Percentiles rank a stretch among this genome's conserved stretches.
phyloP scores from a whole-genome alignment of 192 early-diverging fungal species.

The Backusella macrospora region DNA sequence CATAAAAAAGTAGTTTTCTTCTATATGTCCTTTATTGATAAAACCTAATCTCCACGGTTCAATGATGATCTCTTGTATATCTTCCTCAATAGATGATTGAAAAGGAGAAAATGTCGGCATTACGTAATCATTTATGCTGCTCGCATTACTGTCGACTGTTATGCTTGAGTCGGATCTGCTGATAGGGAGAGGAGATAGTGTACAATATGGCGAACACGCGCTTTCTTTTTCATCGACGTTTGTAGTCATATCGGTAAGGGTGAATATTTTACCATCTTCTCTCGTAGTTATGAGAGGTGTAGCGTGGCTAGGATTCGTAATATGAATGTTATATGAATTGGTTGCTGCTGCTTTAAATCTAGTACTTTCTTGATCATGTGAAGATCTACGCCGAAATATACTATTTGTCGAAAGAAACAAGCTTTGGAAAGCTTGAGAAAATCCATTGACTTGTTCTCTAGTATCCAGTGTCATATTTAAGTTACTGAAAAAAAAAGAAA shows the following conservation, averaged over 20 bases:
- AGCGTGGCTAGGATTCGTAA: not conserved
- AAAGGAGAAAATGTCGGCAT: not conserved
- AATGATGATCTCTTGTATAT: not conserved
- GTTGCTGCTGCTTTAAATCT: not conserved
- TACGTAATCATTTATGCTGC: not conserved
- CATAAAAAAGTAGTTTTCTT: conserved; percentile 15
- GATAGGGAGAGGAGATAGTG: conserved; percentile 10
- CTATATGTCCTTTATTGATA: conserved; percentile 5
- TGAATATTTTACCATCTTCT: not conserved
- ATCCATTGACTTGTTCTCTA: conserved; percentile 8
- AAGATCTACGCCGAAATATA: conserved; percentile 14
- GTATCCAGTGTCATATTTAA: conserved; percentile 2
- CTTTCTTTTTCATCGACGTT: not conserved
- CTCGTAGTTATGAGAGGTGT: not conserved
- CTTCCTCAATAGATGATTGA: not conserved
- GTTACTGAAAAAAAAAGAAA: not conserved
- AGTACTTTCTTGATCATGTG: not conserved
- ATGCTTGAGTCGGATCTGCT: conserved; percentile 20
- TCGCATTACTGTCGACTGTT: conserved; percentile 7
- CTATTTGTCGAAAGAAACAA: conserved; percentile 1
- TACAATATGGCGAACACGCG: conserved; percentile 9
- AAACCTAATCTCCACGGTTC: conserved; percentile 17
- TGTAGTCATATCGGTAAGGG: not conserved
- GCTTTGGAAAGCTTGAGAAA: conserved; percentile 12
- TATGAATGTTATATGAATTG: not conserved